Percentiles rank a stretch among this genome's conserved stretches.
Conservation (phyloP, 2,329 filamentous ascomycete genomes). For the Sordariomycetes sp. region DNA sequence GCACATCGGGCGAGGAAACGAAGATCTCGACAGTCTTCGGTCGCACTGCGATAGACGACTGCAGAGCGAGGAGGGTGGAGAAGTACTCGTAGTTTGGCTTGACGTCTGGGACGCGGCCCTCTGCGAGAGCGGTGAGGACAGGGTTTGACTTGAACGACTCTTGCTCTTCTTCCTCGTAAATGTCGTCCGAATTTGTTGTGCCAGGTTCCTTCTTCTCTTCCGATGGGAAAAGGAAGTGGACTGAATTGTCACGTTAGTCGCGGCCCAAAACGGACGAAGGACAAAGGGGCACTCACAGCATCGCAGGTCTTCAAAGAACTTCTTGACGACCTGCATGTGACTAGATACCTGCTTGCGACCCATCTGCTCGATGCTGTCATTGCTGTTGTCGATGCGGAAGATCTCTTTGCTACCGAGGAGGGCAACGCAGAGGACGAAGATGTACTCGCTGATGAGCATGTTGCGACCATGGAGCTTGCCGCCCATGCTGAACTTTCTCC, state of each 20-base stretch:
- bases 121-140: slow-evolving; percentile 51
- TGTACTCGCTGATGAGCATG: slow-evolving; percentile 61
- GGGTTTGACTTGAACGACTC: slow-evolving; percentile 56
- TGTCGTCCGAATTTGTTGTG: slow-evolving; percentile 53
- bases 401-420: slow-evolving; percentile 31
- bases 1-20: slow-evolving; percentile 43
- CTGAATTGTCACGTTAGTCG: slow-evolving; percentile 20
- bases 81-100: slow-evolving; percentile 56
- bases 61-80: slow-evolving; percentile 42
- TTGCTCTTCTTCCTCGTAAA: slow-evolving; percentile 31
- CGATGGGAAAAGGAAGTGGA: slow-evolving; percentile 52
- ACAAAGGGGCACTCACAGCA: slow-evolving; percentile 42
- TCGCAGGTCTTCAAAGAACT: slow-evolving; percentile 52
- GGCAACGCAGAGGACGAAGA: slow-evolving; percentile 35
- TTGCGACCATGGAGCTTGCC: slow-evolving; percentile 58
- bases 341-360: slow-evolving; percentile 59
- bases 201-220: slow-evolving; percentile 46
- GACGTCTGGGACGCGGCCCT: slow-evolving; percentile 47
- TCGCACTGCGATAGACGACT: slow-evolving; percentile 42
- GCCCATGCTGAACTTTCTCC: slow-evolving; percentile 57
- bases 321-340: slow-evolving; percentile 63
- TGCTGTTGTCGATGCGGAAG: slow-evolving; percentile 32
- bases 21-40: slow-evolving; percentile 53
- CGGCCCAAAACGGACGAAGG: slow-evolving; percentile 1
- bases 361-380: slow-evolving; percentile 34